Base-by-base conservation (phyloP, 176 grass and related monocot species). In the Musa acuminata region DNA sequence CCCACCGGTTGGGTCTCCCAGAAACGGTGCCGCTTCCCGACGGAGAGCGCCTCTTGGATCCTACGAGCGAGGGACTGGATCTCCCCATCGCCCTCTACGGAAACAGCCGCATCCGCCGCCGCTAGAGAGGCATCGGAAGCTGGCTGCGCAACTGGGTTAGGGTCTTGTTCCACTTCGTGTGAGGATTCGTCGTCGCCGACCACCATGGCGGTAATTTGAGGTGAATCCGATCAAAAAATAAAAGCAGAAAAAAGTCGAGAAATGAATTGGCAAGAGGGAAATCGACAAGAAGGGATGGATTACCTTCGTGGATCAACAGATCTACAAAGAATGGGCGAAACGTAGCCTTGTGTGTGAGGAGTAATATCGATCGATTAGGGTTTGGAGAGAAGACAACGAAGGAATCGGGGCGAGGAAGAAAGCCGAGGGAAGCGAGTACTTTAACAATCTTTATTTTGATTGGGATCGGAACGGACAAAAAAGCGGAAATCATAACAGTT, bases 1-100 rank as follows among this genome's bases (percentile, higher is more conserved):
- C 85, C 83, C 29, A 97, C 93, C 52, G 93, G 93, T 67, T 99
- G 96, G 48, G 96, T 99, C 83, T 99, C 96, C 96, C 96, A 99
- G 85, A 99, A 95, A 55, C 87, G 90, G 82, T 99, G 96, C 58
- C 82, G 90, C 58, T 77, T 87, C 80, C 88, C 83, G 52, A 90
- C 81, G 53, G 80, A 52, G 53, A 88, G 79, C 27, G 87, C 89
- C 82, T 95, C 88, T 88, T 99, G 96, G 64, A 99, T 78, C 68
- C 83, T 82, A 72, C 96, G 82, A 51, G 91, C 84, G 73, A 99
- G 76, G 55, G 78, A 84, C 69, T 99, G 29, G 29, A 35, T 35
- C 29, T 27, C 67, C 2, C 43, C 17, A 72, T 84, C 78, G 62
- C 72, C 75, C 72, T 35, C 69, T 24, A 26, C 51, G 52, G 11